These are phyloP conservation scores for Xanthoparmelia taractica DNA, from an alignment of 495 filamentous ascomycete species.

Conservation along the genomic window DNA sequence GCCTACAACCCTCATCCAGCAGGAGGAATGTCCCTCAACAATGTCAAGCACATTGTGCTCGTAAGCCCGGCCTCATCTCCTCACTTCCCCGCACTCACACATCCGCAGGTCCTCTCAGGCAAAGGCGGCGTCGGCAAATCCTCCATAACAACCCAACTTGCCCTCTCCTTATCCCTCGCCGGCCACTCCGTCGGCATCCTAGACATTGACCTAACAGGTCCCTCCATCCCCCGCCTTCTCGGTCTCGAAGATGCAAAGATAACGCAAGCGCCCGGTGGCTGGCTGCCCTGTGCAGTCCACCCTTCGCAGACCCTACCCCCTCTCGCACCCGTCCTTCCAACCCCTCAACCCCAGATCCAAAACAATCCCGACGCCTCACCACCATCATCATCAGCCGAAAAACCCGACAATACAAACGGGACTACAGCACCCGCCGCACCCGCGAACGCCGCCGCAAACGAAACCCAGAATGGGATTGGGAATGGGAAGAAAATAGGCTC, in stretches of 20 bases:
- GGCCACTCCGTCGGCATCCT: conserved; percentile 88
- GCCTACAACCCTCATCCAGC: background rate
- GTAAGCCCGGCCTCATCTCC: conserved; percentile 38
- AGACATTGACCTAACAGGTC: conserved; percentile 92
- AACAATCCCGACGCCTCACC: conserved; percentile 19
- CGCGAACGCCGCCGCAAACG: background rate
- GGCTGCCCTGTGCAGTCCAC: conserved; percentile 82
- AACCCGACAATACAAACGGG: background rate
- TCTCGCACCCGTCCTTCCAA: conserved; percentile 21
- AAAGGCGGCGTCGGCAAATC: conserved; percentile 99
- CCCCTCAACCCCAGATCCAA: too few relatives aligned
- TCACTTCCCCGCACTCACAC: conserved; percentile 34
- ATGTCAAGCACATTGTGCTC: conserved; percentile 47
- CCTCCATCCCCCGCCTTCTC: conserved; percentile 90
- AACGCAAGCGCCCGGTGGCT: conserved; percentile 78
- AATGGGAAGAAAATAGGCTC: conserved; percentile 41
- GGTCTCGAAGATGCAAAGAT: conserved; percentile 83
- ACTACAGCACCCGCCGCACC: background rate
- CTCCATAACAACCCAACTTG: conserved; percentile 89
- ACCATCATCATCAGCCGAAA: conserved; percentile 12
- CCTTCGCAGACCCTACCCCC: conserved; percentile 33
- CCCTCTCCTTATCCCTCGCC: conserved; percentile 75
- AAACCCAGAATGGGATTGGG: too few relatives aligned
- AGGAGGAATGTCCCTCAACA: conserved; percentile 40
- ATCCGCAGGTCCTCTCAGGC: conserved; percentile 72